A percentile compares a stretch with the other conserved stretches of the same genome.
phyloP scores from a whole-genome alignment of 768 basidiomycete species.

The Rhodotorula taiwanensis region DNA sequence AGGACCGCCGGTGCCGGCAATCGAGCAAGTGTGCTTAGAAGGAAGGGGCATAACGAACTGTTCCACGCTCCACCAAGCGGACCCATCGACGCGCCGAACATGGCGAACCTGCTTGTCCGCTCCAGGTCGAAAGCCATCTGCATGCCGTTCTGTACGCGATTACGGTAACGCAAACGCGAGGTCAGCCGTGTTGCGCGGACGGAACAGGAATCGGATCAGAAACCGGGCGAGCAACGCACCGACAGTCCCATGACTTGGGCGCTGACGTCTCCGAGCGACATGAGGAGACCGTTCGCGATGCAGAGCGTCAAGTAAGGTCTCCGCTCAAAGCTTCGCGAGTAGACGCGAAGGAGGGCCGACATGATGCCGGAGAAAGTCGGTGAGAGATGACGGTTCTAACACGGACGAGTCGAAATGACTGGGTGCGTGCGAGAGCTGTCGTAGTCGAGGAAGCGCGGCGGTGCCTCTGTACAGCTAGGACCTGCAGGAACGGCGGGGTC shows the following conservation, averaged over 20 bases:
- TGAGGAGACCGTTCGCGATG: slow-evolving; percentile 20
- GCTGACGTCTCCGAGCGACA: slow-evolving; percentile 21
- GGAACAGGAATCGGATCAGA: background rate
- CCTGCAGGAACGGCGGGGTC: too few relatives aligned
- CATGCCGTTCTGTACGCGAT: background rate
- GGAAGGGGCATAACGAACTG: slow-evolving; percentile 12
- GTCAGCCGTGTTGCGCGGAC: background rate
- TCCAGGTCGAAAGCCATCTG: slow-evolving; percentile 6
- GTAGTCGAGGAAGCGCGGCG: too few relatives aligned
- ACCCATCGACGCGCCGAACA: slow-evolving; percentile 37
- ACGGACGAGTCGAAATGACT: too few relatives aligned
- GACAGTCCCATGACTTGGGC: slow-evolving; percentile 22
- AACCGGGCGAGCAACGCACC: slow-evolving; percentile 2
- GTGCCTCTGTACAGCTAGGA: too few relatives aligned
- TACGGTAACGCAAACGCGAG: background rate
- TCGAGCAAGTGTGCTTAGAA: too few relatives aligned
- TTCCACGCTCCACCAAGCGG: slow-evolving; percentile 37
- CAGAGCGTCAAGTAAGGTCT: slow-evolving; percentile 27
- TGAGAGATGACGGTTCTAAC: too few relatives aligned
- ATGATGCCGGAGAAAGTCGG: background rate
- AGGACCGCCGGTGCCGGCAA: background rate
- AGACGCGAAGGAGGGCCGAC: slow-evolving; percentile 23
- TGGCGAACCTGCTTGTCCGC: slow-evolving; percentile 20
- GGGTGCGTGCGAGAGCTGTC: background rate
- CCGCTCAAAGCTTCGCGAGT: slow-evolving; percentile 24